phyloP scores from a whole-genome alignment of 768 basidiomycete genomes.

The Clavulina sp. region DNA sequence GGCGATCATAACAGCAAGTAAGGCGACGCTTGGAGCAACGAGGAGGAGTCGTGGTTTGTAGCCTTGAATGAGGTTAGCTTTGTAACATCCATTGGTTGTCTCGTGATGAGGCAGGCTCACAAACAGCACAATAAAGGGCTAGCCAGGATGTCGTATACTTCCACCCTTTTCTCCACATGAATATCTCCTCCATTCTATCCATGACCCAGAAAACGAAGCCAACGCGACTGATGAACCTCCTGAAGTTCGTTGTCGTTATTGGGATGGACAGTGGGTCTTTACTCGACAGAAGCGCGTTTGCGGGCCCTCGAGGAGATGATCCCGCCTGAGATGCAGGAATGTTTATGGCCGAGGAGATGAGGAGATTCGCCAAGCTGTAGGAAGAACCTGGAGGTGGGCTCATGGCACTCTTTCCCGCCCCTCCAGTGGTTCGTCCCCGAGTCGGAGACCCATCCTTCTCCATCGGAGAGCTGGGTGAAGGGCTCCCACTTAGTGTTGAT shows the following conservation, averaged over 20 bases:
- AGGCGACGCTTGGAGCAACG: neutral
- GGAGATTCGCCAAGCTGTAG: neutral
- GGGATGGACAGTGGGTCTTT: slow-evolving; percentile 47
- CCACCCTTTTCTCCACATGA: slow-evolving; percentile 69
- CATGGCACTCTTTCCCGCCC: too few species aligned
- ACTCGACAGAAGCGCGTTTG: neutral
- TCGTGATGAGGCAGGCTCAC: neutral
- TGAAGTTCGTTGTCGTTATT: slow-evolving; percentile 62
- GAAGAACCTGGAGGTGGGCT: too few species aligned
- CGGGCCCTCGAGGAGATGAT: neutral
- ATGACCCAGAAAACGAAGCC: slow-evolving; percentile 82
- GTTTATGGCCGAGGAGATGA: neutral
- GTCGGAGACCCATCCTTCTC: too few species aligned
- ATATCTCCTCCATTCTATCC: slow-evolving; percentile 69
- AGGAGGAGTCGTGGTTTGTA: neutral
- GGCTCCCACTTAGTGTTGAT: too few species aligned
- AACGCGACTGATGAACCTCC: slow-evolving; percentile 54
- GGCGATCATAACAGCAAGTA: neutral
- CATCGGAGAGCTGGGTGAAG: too few species aligned
- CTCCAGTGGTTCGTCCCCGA: too few species aligned
- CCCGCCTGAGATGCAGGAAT: neutral
- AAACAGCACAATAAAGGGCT: neutral
- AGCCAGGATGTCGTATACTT: slow-evolving; percentile 35
- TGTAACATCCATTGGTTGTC: neutral
- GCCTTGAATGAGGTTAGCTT: neutral